Base-by-base conservation (phyloP, 441 rosid genomes). In the Metrosideros polymorpha region DNA sequence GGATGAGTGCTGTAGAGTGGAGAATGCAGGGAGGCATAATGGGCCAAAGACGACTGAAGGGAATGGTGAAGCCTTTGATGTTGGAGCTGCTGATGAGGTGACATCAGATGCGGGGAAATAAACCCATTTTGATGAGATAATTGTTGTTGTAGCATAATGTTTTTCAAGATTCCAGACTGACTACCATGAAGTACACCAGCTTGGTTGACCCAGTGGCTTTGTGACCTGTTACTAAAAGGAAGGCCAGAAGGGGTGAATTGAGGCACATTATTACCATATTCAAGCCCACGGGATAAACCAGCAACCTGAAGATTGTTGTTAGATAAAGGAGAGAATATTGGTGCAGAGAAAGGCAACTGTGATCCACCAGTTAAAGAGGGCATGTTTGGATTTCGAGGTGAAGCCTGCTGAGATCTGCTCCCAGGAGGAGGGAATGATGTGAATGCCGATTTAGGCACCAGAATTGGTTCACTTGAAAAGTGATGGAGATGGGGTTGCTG, bases 351-450 rank as follows among this genome's bases (percentile, higher is more conserved):
- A 82, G 93, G 94, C 30, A 84, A 54, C 87, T 93, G 98, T n/a
- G 90, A 86, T 83, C 94, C 94, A 89, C 92, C 89, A 59, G 92
- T 87, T 83, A 90, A 91, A 83, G 94, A 91, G 85, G 92, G 91
- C 84, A 89, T 88, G 6, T 39, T 83, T 47, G 54, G 85, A 57
- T 83, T 51, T 59, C 84, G 89, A 71, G 95, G 94, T 27, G 93
- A 91, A 89, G 95, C 91, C 77, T 89, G 96, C 88, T 91, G 94
- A 82, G 91, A 83, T 91, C 91, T 89, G 84, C 91, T 92, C 35
- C 98, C 95, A 50, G 97, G 95, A 18, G 94, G 96, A 85, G 96
- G 98, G 85, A 95, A 97, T 51, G 98, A 97, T 1, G 96, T 96
- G 89, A 89, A 96, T 35, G 91, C 84, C 10, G 98, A 95, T 86